Evolutionary conservation across 2,329 filamentous ascomycete genomes (phyloP).

Genomic region (Paecilomyces niveus): DNA sequence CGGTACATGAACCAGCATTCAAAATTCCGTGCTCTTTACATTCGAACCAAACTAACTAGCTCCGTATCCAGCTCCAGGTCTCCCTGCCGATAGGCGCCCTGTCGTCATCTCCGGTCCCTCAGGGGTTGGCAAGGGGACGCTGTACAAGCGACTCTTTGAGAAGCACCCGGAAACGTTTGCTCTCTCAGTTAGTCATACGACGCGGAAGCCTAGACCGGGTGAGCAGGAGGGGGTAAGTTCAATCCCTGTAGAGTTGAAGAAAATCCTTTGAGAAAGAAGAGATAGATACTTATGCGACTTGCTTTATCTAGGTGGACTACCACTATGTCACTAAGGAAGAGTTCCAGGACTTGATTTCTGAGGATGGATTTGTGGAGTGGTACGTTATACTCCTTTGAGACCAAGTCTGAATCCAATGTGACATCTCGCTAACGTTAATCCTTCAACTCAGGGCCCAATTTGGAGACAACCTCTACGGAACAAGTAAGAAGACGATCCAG

Average conservation of each 20-base stretch:
- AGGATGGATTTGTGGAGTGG: slow-evolving; percentile 71
- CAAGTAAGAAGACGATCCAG: slow-evolving; percentile 69
- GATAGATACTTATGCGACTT: not conserved
- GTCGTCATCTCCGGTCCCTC: slow-evolving; percentile 37
- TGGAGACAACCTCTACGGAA: slow-evolving; percentile 80
- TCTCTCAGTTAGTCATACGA: slow-evolving; percentile 58
- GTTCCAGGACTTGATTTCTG: slow-evolving; percentile 62
- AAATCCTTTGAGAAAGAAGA: not conserved
- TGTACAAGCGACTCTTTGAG: slow-evolving; percentile 35
- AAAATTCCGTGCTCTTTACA: slow-evolving; percentile 5
- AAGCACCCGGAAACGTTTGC: slow-evolving; percentile 37
- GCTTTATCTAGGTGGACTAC: slow-evolving; percentile 53
- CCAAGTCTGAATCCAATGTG: not conserved
- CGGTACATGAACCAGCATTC: not conserved
- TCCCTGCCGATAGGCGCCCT: slow-evolving; percentile 16
- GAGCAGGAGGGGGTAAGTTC: slow-evolving; percentile 55
- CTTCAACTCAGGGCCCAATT: slow-evolving; percentile 58
- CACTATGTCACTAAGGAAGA: slow-evolving; percentile 62
- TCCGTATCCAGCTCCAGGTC: not conserved
- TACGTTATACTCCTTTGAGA: not conserved
- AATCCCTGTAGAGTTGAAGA: not conserved
- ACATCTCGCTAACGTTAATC: not conserved
- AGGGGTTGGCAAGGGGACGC: slow-evolving; percentile 36
- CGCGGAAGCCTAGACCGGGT: slow-evolving; percentile 64
- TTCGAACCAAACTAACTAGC: not conserved